These are phyloP conservation scores for Linum lewisii DNA, from an alignment of 345 rosid species.

Conservation along the genomic window DNA sequence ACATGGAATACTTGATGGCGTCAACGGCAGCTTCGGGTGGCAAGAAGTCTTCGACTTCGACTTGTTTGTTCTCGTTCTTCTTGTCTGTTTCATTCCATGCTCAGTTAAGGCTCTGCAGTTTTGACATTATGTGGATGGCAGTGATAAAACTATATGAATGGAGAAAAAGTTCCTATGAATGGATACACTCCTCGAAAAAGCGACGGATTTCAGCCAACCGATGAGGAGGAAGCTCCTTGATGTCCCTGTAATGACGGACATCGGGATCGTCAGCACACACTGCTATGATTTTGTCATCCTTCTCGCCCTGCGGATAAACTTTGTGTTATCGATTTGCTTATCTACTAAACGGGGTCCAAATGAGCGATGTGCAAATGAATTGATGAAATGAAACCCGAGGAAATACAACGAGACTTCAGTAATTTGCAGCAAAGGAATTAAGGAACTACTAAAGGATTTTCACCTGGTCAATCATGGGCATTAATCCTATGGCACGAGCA, in stretches of 20 bases:
- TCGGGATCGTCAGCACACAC: slow-evolving; percentile 32
- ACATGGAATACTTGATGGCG: slow-evolving; percentile 24
- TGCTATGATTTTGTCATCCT: slow-evolving; percentile 29
- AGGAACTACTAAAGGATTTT: too few relatives aligned
- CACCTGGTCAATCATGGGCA: slow-evolving; percentile 34
- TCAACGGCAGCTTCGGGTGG: slow-evolving; percentile 22
- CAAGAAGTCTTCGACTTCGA: slow-evolving; percentile 25
- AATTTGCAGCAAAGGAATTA: too few relatives aligned
- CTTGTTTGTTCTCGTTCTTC: slow-evolving; percentile 44
- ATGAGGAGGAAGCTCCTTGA: slow-evolving; percentile 27
- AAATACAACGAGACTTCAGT: too few relatives aligned
- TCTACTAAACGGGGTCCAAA: not conserved
- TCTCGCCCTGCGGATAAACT: slow-evolving; percentile 17
- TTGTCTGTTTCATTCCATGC: slow-evolving; percentile 23
- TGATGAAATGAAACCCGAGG: too few relatives aligned
- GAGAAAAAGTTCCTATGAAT: not conserved
- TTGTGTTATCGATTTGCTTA: not conserved
- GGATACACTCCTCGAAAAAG: slow-evolving; percentile 31
- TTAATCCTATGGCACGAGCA: slow-evolving; percentile 26
- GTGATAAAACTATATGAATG: too few relatives aligned
- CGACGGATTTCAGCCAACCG: slow-evolving; percentile 30
- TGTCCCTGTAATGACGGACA: slow-evolving; percentile 22
- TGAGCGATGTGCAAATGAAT: not conserved
- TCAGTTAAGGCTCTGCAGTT: not conserved
- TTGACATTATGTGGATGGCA: not conserved